These are phyloP conservation scores for Pinus albicaulis DNA, from an alignment of 75 land plant genomes.

Conservation along the genomic window DNA sequence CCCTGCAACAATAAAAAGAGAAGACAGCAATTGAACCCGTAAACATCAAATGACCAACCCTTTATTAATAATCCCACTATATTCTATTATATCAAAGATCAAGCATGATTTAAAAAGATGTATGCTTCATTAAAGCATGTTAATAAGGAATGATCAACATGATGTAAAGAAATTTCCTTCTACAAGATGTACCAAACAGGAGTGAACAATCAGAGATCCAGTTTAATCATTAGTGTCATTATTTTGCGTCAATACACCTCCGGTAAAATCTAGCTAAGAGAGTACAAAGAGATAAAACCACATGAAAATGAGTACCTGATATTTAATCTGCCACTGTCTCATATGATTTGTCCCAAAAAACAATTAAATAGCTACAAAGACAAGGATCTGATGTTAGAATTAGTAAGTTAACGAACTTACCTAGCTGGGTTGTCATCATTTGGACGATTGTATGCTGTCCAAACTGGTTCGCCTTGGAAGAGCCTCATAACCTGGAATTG, in stretches of 20 bases:
- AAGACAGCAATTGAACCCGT: not conserved
- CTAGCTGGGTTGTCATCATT: constrained; percentile 87
- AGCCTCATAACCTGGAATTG: constrained; percentile 70
- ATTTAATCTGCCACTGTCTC: not conserved
- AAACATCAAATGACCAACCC: not conserved
- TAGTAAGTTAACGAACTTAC: constrained; percentile 17
- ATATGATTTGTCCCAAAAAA: not conserved
- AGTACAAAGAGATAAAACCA: not conserved
- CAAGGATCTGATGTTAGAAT: not conserved
- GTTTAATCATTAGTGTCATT: not conserved
- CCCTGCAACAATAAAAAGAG: not conserved
- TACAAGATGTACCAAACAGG: not conserved
- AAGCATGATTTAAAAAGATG: not conserved
- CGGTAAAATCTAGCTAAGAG: not conserved
- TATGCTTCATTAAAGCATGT: not conserved
- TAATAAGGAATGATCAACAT: not conserved
- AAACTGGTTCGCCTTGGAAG: constrained; percentile 83
- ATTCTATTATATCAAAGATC: too few relatives aligned
- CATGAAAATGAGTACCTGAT: not conserved
- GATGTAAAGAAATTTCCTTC: not conserved
- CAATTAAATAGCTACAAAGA: not conserved
- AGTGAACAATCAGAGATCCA: not conserved
- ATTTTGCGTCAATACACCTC: not conserved
- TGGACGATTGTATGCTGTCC: constrained; percentile 92
- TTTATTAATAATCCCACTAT: too few relatives aligned